phyloP scores from a whole-genome alignment of 371 early-diverging fungal genomes.

The Apophysomyces variabilis region DNA sequence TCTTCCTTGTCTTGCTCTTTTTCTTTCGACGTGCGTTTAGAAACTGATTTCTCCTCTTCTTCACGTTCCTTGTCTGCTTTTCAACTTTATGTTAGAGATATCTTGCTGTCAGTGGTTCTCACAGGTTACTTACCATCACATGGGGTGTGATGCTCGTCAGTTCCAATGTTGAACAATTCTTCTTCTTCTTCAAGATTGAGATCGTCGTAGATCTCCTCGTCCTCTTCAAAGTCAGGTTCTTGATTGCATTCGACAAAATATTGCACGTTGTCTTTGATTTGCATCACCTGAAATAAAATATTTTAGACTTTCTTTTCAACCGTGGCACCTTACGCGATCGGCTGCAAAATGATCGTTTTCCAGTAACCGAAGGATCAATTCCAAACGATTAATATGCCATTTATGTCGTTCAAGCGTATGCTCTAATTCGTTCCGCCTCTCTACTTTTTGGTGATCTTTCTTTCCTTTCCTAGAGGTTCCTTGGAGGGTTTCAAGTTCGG shows the following conservation, averaged over 20 bases:
- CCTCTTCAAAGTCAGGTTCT: slow-evolving; percentile 90
- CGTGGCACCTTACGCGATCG: slow-evolving; percentile 64
- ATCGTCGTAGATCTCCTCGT: slow-evolving; percentile 92
- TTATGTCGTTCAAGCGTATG: slow-evolving; percentile 85
- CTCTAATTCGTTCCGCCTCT: slow-evolving; percentile 72
- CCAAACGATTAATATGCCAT: slow-evolving; percentile 86
- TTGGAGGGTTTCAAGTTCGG: slow-evolving; percentile 85
- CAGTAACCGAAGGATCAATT: slow-evolving; percentile 86
- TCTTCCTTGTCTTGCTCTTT: slow-evolving; percentile 41
- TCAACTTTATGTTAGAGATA: neutral
- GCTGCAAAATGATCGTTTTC: slow-evolving; percentile 90
- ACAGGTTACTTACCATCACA: slow-evolving; percentile 31
- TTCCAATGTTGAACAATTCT: slow-evolving; percentile 69
- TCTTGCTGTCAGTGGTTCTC: neutral
- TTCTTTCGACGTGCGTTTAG: slow-evolving; percentile 40
- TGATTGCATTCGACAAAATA: slow-evolving; percentile 91
- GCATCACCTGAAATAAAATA: slow-evolving; percentile 58
- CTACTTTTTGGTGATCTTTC: slow-evolving; percentile 73
- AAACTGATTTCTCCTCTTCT: slow-evolving; percentile 30
- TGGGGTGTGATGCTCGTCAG: slow-evolving; percentile 52
- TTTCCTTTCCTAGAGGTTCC: slow-evolving; percentile 76
- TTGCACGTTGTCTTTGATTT: slow-evolving; percentile 83
- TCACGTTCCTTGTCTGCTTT: slow-evolving; percentile 37
- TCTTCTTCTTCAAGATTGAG: slow-evolving; percentile 91
- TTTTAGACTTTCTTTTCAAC: neutral